A percentile compares a stretch with the other conserved stretches of the same genome.
Evolutionary conservation across 176 grass and related monocot species (phyloP).

Genomic region (Triticum aestivum): DNA sequence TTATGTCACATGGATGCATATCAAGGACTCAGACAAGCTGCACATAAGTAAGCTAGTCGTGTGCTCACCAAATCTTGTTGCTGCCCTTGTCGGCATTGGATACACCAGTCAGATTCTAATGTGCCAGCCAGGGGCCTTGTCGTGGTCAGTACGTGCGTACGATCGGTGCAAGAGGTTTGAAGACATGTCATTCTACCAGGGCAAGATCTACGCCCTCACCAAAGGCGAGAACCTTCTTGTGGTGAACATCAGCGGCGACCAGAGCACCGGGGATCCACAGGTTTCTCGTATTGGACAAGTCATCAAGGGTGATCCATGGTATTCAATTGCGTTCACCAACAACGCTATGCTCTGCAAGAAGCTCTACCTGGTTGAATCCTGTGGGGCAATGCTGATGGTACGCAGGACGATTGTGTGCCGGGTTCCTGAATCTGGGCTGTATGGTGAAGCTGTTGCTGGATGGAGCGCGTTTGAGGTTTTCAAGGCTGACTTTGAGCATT

Average conservation of each 20-base stretch:
- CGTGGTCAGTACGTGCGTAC: not conserved
- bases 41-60: not conserved
- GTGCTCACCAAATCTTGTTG: not conserved
- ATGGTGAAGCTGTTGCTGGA: not conserved
- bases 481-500: not conserved
- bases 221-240: not conserved
- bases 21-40: not conserved
- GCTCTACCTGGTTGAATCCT: not conserved
- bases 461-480: not conserved
- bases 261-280: not conserved
- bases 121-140: not conserved
- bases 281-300: not conserved
- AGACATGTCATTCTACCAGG: slow-evolving; percentile 1
- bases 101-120: not conserved
- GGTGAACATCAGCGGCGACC: not conserved
- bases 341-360: not conserved
- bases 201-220: not conserved
- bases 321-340: not conserved
- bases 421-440: not conserved
- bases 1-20: not conserved
- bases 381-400: not conserved
- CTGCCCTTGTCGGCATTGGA: not conserved
- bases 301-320: not conserved
- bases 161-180: not conserved
- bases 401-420: not conserved